Evolutionary conservation across 139 green algal genomes (phyloP).

Genomic region (Auxenochlorella pyrenoidosa): DNA sequence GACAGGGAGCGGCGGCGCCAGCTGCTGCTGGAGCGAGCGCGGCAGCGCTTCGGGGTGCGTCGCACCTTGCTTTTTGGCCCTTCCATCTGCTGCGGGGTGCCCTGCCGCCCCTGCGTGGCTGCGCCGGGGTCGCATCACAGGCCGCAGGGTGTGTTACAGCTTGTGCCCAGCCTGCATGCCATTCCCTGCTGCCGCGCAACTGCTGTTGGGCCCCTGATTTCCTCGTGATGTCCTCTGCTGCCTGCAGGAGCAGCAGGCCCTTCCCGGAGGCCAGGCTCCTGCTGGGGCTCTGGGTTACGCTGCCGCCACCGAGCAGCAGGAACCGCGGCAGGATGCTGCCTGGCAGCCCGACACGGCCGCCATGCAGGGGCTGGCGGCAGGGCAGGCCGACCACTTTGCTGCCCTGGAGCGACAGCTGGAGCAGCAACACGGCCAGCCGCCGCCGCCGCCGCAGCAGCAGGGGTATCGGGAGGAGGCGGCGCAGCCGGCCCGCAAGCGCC

Average conservation of each 20-base stretch:
- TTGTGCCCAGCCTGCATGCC: too few species aligned
- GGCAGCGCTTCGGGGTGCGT: constrained; percentile 19
- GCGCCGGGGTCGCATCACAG: too few species aligned
- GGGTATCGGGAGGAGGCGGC: background rate
- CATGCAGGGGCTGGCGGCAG: constrained; percentile 14
- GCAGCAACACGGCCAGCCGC: background rate
- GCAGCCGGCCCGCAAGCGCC: background rate
- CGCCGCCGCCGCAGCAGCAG: background rate
- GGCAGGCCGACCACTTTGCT: constrained; percentile 29
- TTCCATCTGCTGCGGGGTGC: background rate
- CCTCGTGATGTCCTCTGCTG: too few species aligned
- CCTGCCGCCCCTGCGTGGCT: too few species aligned
- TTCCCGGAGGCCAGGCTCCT: background rate
- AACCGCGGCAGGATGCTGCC: background rate
- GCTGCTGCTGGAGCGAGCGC: constrained; percentile 60
- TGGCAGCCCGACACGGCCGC: constrained; percentile 5
- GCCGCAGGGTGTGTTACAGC: too few species aligned
- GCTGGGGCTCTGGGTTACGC: background rate
- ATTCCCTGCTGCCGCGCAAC: background rate
- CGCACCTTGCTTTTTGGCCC: too few species aligned
- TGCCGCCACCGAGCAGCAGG: background rate
- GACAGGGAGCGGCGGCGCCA: constrained; percentile 66
- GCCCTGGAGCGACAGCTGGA: constrained; percentile 20
- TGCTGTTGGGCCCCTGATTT: too few species aligned
- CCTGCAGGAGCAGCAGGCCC: background rate